A percentile compares a stretch with the other conserved stretches of the same genome.
phyloP scores from a whole-genome alignment of 768 basidiomycete genomes.

The Pisolithus tinctorius region DNA sequence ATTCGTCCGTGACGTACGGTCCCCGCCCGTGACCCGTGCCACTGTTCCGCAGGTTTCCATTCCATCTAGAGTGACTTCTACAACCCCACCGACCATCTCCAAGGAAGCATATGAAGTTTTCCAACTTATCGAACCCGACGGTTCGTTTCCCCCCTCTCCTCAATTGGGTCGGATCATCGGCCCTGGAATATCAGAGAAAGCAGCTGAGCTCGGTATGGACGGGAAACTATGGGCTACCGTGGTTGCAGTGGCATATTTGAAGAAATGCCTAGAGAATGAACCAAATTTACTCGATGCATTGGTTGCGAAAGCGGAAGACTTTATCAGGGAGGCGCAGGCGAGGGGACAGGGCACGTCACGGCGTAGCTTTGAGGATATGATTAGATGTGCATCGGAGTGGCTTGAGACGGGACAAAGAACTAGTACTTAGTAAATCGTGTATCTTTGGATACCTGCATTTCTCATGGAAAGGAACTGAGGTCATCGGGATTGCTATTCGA shows the following conservation, averaged over 20 bases:
- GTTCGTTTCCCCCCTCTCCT: slow-evolving; percentile 37
- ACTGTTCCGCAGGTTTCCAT: neutral
- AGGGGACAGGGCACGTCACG: neutral
- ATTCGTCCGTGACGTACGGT: slow-evolving; percentile 10
- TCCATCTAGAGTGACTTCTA: slow-evolving; percentile 8
- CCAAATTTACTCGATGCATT: slow-evolving; percentile 39
- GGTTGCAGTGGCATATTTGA: slow-evolving; percentile 40
- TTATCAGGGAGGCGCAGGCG: slow-evolving; percentile 17
- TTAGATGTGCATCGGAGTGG: slow-evolving; percentile 7
- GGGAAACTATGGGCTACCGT: slow-evolving; percentile 42
- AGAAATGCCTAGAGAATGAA: slow-evolving; percentile 26
- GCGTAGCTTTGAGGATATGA: slow-evolving; percentile 15
- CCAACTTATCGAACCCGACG: slow-evolving; percentile 37
- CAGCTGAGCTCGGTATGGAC: slow-evolving; percentile 25
- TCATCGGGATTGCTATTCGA: no score
- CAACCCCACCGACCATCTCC: slow-evolving; percentile 9
- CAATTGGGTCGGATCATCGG: slow-evolving; percentile 33
- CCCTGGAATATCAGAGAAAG: slow-evolving; percentile 24
- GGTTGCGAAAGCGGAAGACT: slow-evolving; percentile 36
- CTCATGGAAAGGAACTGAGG: neutral
- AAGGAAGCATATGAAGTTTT: slow-evolving; percentile 31
- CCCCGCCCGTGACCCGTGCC: slow-evolving; percentile 1
- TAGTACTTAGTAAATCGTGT: neutral
- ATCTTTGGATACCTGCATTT: no score
- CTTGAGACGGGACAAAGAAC: neutral